A percentile compares a stretch with the other conserved stretches of the same genome.
phyloP scores from a whole-genome alignment of 345 rosid genomes.

The Moringa oleifera region DNA sequence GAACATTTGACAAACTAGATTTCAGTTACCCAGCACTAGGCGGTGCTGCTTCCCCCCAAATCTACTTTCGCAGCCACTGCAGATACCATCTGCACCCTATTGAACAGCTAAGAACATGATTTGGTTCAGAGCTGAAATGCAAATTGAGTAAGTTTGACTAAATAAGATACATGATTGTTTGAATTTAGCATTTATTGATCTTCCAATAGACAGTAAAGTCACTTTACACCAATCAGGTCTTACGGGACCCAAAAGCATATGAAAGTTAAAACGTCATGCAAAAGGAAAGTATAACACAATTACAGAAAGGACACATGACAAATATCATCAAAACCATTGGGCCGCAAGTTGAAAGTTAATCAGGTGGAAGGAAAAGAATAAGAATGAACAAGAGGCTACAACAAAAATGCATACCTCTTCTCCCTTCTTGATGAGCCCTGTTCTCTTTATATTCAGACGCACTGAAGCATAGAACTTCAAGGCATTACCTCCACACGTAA shows the following conservation, averaged over 20 bases:
- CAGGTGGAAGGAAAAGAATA: not conserved
- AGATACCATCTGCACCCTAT: not conserved
- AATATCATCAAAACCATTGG: no score
- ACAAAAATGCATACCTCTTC: conserved; percentile 61
- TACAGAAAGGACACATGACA: no score
- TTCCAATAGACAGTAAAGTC: no score
- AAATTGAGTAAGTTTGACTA: not conserved
- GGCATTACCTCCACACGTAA: conserved; percentile 99
- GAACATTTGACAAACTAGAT: not conserved
- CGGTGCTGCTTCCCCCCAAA: not conserved
- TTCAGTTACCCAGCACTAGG: no score
- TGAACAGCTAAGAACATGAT: not conserved
- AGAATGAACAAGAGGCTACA: not conserved
- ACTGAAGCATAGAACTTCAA: conserved; percentile 95
- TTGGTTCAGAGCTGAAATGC: not conserved
- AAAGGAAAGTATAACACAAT: no score
- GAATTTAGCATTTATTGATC: no score
- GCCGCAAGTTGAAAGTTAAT: not conserved
- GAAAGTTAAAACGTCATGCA: no score
- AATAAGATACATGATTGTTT: not conserved
- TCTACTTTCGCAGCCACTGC: not conserved
- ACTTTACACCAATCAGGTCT: no score
- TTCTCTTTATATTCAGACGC: conserved; percentile 70
- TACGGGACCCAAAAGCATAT: no score
- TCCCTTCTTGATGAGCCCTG: conserved; percentile 72